These are phyloP conservation scores for Globisporangium ultimum DNA, from an alignment of 352 stramenopile genomes.

Conservation along the genomic window DNA sequence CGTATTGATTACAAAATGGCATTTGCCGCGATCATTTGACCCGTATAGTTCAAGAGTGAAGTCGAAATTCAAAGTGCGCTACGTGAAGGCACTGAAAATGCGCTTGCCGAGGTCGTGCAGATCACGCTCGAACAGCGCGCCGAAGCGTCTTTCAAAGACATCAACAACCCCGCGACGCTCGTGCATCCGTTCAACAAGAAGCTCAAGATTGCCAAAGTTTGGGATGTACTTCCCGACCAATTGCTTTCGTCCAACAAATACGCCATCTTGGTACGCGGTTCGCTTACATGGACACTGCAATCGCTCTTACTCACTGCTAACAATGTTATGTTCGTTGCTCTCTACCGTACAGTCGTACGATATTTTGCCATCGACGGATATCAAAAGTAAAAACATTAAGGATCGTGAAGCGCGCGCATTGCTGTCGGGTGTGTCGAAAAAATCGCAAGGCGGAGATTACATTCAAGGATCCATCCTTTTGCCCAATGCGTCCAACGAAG, in stretches of 20 bases:
- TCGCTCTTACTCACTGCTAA: too few relatives aligned
- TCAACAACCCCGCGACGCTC: constrained; percentile 58
- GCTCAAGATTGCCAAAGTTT: constrained; percentile 76
- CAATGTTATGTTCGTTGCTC: background rate
- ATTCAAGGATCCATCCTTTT: constrained; percentile 78
- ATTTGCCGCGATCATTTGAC: background rate
- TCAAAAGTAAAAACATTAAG: constrained; percentile 71
- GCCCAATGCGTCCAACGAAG: constrained; percentile 47
- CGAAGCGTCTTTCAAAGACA: constrained; percentile 74
- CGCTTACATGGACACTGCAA: background rate
- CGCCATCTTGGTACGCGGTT: constrained; percentile 59
- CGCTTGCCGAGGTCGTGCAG: constrained; percentile 69
- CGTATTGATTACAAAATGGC: too few relatives aligned
- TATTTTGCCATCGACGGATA: constrained; percentile 76
- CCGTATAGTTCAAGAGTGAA: constrained; percentile 70
- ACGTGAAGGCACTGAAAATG: constrained; percentile 78
- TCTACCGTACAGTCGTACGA: constrained; percentile 63
- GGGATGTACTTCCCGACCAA: constrained; percentile 81
- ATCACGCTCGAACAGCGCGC: constrained; percentile 72
- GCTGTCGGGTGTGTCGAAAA: constrained; percentile 73
- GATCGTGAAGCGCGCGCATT: constrained; percentile 67
- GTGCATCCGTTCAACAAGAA: constrained; percentile 83
- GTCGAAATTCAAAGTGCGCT: constrained; percentile 80
- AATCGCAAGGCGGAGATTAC: constrained; percentile 45
- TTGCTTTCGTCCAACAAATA: constrained; percentile 81